These are phyloP conservation scores for Ophiostoma triangulosporum DNA, from an alignment of 2,329 filamentous ascomycete genomes.

Conservation along the genomic window DNA sequence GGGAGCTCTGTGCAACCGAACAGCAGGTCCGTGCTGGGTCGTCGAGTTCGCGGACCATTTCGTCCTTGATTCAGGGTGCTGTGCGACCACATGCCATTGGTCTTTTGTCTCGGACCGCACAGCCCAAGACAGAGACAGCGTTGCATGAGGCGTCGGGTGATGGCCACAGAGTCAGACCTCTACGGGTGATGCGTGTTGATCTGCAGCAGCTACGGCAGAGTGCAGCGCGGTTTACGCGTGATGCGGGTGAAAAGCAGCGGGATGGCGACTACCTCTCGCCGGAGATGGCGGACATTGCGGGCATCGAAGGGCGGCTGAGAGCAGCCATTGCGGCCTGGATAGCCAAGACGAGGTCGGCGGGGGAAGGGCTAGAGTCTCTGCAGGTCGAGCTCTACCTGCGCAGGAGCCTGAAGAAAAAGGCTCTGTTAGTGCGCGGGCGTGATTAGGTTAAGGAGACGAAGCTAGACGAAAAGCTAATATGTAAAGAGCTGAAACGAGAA, in stretches of 20 bases:
- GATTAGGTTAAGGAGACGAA: too few relatives aligned
- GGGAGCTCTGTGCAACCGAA: background rate
- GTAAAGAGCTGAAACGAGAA: too few relatives aligned
- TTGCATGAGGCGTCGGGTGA: too few relatives aligned
- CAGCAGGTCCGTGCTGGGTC: background rate
- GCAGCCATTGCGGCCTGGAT: slow-evolving; percentile 8
- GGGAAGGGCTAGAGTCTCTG: background rate
- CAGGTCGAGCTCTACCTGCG: slow-evolving; percentile 11
- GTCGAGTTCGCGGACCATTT: background rate
- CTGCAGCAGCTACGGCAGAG: background rate
- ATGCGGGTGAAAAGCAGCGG: background rate
- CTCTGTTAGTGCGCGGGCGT: background rate
- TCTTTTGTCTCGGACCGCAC: background rate
- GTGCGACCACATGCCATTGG: background rate
- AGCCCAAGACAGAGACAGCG: background rate
- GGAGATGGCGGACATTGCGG: slow-evolving; percentile 7
- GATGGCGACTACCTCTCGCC: background rate
- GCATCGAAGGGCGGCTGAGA: slow-evolving; percentile 8
- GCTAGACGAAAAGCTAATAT: too few relatives aligned
- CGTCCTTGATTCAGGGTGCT: background rate
- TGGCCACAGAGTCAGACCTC: background rate
- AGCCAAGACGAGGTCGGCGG: background rate
- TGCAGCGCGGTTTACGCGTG: background rate
- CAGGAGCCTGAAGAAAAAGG: slow-evolving; percentile 8
- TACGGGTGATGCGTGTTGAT: slow-evolving; percentile 1